These are phyloP conservation scores for Populus ilicifolia DNA, from an alignment of 345 rosid genomes.

Conservation along the genomic window DNA sequence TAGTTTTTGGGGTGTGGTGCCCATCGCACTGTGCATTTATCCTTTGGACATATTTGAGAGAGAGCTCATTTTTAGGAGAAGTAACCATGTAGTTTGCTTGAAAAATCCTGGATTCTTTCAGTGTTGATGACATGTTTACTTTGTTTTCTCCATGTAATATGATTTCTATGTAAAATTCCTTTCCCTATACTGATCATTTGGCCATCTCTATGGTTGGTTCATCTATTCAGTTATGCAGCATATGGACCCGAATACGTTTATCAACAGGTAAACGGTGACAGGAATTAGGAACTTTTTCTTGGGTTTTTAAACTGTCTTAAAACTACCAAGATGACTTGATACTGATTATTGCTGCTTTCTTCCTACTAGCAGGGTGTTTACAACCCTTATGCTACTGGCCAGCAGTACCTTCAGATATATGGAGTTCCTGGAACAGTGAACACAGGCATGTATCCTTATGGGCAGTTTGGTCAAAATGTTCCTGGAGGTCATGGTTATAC, in stretches of 20 bases:
- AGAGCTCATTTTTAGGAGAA: constrained; percentile 17
- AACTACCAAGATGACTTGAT: neutral
- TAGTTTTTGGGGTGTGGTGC: constrained; percentile 20
- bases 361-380: constrained; percentile 50
- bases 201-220: constrained; percentile 9
- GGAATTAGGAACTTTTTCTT: constrained; percentile 2
- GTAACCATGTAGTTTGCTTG: neutral
- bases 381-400: constrained; percentile 60
- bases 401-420: constrained; percentile 78
- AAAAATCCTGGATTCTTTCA: constrained; percentile 7
- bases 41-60: constrained; percentile 8
- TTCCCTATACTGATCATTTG: constrained; percentile 1
- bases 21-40: constrained; percentile 8
- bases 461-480: constrained; percentile 62
- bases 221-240: constrained; percentile 59
- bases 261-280: constrained; percentile 54
- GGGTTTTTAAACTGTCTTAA: neutral
- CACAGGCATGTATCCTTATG: constrained; percentile 60
- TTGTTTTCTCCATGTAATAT: constrained; percentile 5
- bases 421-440: constrained; percentile 69
- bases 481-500: constrained; percentile 70
- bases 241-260: constrained; percentile 77
- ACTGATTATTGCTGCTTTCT: constrained; percentile 7
- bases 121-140: neutral
- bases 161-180: neutral